Evolutionary conservation across 768 basidiomycete species (phyloP), one percentile per base, ranked within the genome.

Genomic region (Lactarius tabidus): DNA sequence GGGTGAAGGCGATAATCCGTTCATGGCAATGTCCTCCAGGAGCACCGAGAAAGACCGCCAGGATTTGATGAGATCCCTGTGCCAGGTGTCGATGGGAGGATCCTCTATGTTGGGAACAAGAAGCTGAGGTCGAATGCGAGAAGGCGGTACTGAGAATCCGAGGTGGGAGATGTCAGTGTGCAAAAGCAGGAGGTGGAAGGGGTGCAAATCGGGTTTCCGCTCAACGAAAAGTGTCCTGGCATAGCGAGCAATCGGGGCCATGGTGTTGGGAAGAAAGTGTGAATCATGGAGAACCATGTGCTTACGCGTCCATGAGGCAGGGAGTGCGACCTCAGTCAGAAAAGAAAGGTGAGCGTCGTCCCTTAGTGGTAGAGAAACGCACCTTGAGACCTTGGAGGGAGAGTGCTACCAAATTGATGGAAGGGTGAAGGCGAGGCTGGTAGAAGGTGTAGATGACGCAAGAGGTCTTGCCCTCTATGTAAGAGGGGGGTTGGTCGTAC

Each of bases 41-140:
- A 69, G 67, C 26, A 64, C 63, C 20, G 67, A 36, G 31, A 61
- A 59, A 6, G 62, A 64, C 8, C 69, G 57, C n/a, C 67, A 58
- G n/a, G 8, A 45, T 14, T 6, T 14, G 6, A 26, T 53, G 31
- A 20, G 60, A 29, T 23, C 48, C 29, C 17, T 48, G 38, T 8
- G 43, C 33, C n/a, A 23, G 8, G 56, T 23, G 33, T 45, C 57
- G 12, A 39, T 29, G 12, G 36, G 17, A 29, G 9, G 26, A 2
- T 54, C 39, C 31, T 62, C 57, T 39, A 33, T 28, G 18, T 20
- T 54, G n/a, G 39, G 23, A 15, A 48, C 23, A 26, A 48, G 51
- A 53, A 62, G 60, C 15, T 35, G 56, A 20, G 56, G 57, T n/a
- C 23, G 52, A 38, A 38, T 8, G 0, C 14, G 56, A n/a, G 33